Conservation (phyloP, 176 grass and related monocot species). For the Phoenix dactylifera region DNA sequence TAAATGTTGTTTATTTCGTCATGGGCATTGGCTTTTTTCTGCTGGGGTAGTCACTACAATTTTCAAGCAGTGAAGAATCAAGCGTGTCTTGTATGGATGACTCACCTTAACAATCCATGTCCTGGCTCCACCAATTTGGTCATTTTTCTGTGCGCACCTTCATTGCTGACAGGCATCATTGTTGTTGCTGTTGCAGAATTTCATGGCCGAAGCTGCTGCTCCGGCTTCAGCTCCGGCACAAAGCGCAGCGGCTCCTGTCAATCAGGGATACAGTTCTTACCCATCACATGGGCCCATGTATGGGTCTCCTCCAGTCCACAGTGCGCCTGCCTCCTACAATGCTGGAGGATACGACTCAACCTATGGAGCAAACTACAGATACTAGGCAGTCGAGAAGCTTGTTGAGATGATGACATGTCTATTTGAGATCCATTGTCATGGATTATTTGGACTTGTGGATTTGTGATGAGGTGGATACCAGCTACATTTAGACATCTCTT, state of each 20-base stretch:
- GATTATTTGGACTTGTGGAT: no score
- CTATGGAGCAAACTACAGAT: constrained; percentile 60
- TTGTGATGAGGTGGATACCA: no score
- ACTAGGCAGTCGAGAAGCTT: constrained; percentile 19
- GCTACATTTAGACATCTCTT: no score
- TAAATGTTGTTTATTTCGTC: no score
- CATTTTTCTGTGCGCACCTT: neutral
- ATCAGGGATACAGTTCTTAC: constrained; percentile 58
- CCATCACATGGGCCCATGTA: constrained; percentile 46
- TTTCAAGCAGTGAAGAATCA: no score
- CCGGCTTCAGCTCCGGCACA: constrained; percentile 22
- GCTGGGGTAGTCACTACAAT: no score
- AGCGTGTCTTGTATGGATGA: neutral
- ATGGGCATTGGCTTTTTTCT: no score
- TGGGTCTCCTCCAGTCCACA: constrained; percentile 21
- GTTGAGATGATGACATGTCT: no score
- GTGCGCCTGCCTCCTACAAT: constrained; percentile 27
- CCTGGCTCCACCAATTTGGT: neutral
- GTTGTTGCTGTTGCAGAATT: constrained; percentile 52
- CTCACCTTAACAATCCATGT: no score
- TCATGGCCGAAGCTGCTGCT: constrained; percentile 75
- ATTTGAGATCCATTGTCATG: no score
- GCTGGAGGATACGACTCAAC: constrained; percentile 50
- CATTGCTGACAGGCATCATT: neutral
- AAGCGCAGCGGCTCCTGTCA: constrained; percentile 26